Base-by-base conservation (phyloP, 2,329 filamentous ascomycete species). In the Fusarium keratoplasticum region DNA sequence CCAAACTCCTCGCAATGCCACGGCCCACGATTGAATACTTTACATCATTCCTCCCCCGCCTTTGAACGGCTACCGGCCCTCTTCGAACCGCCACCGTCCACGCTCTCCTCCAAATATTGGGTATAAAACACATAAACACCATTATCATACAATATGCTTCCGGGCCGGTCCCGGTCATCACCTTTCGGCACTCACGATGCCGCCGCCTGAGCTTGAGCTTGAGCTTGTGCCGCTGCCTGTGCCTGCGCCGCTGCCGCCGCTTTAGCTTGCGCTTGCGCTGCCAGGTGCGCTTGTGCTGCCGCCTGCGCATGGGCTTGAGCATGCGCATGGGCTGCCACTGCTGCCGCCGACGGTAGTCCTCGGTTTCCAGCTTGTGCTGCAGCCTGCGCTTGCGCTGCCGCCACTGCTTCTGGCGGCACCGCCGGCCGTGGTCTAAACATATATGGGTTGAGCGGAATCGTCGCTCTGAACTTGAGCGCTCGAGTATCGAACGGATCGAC, bases 401-500 rank as follows among this genome's bases (percentile, higher is more conserved):
- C 73, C 54, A 76, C 76, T 7, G 74, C 74, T 25, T 82, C 81
- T 50, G 77, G 76, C 6, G 79, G 76, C 11, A 80, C 77, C 22
- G 79, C 78, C 40, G 80, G 84, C 69, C 85, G 81, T 40, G 81
- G 80, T 47, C 83, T 80, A 58, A 83, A 83, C 73, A 84, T 82
- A 29, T 83, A 83, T 59, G 84, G 81, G 52, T 85, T 86, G 40
- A 89, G 80, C 2, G 88, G 89, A 22, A 90, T 88, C 8, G 86
- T 88, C n/a, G 89, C 87, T 42, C 90, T 85, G 76, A 91, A 92
- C 76, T 87, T 89, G 76, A 92, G 82, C 25, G 89, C 88, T 25
- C 85, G 84, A 18, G 87, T 88, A 76, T 90, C 89, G 75, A 88
- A 92, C 40, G 92, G 93, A 80, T 98, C 95, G 67, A 95, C 88